Percentiles rank a stretch among this genome's conserved stretches.
Conservation (phyloP, 202 grass and related monocot species). For the Panicum hallii region DNA sequence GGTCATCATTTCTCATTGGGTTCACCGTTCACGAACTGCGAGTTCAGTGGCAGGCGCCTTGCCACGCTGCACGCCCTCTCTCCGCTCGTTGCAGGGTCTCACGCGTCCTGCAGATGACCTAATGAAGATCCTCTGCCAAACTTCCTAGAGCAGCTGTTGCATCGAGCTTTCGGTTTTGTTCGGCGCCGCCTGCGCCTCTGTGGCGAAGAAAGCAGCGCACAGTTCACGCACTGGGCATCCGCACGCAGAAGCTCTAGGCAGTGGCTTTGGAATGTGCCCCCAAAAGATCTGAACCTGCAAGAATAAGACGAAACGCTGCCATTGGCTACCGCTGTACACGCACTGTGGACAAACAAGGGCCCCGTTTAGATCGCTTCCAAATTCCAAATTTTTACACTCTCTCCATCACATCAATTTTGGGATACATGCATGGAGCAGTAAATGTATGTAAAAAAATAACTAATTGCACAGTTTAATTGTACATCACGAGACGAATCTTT, state of each 20-base stretch:
- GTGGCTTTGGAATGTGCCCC: not conserved
- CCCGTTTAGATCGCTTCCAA: too few relatives aligned
- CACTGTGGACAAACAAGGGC: not conserved
- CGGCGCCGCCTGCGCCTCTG: not conserved
- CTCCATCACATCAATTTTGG: too few relatives aligned
- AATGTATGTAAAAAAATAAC: too few relatives aligned
- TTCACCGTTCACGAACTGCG: not conserved
- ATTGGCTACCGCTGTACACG: not conserved
- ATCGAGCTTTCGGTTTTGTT: not conserved
- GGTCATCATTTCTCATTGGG: not conserved
- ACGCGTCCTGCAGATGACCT: not conserved
- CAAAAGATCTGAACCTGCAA: not conserved
- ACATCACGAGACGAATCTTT: too few relatives aligned
- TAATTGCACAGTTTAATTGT: too few relatives aligned
- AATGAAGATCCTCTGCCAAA: not conserved
- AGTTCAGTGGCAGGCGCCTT: too few relatives aligned
- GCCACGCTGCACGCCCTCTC: not conserved
- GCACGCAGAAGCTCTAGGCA: not conserved
- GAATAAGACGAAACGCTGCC: not conserved
- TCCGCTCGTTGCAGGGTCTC: slow-evolving; percentile 13
- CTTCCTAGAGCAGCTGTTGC: not conserved
- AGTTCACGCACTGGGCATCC: not conserved
- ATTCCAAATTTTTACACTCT: too few relatives aligned
- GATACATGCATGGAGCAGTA: too few relatives aligned
- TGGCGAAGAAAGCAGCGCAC: not conserved